phyloP scores from a whole-genome alignment of 176 grass and related monocot genomes.

The Avena eriantha region DNA sequence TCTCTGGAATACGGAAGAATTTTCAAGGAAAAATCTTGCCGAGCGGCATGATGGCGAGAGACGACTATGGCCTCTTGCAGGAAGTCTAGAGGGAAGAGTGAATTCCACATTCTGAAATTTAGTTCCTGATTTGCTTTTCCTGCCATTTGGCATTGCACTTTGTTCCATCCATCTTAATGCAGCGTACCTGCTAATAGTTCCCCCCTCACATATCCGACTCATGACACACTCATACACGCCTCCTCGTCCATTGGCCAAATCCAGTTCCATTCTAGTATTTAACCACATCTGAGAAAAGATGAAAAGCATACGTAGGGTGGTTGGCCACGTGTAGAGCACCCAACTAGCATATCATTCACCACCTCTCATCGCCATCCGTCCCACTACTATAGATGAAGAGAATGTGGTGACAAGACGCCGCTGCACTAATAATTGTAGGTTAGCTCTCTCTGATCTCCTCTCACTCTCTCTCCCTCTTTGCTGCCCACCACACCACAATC shows the following conservation, averaged over 20 bases:
- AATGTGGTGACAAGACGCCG: conserved; percentile 44
- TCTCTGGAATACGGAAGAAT: too few species aligned
- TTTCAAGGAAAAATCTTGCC: too few species aligned
- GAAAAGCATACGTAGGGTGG: conserved; percentile 36
- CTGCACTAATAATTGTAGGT: conserved; percentile 48
- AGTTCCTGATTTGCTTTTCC: too few species aligned
- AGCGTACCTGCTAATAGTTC: too few species aligned
- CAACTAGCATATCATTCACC: conserved; percentile 19
- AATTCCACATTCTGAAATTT: too few species aligned
- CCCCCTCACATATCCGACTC: conserved; percentile 49
- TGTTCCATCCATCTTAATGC: too few species aligned
- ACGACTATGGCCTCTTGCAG: too few species aligned
- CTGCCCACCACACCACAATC: background rate
- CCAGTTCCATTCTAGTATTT: conserved; percentile 3
- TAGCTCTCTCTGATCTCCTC: background rate
- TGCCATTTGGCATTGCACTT: too few species aligned
- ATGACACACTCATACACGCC: conserved; percentile 48
- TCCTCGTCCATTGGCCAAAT: conserved; percentile 26
- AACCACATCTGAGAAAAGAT: conserved; percentile 40
- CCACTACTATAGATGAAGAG: background rate
- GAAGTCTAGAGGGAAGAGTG: too few species aligned
- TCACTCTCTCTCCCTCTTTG: background rate
- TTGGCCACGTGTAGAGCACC: conserved; percentile 43
- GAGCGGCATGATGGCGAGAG: too few species aligned
- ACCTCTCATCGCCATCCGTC: conserved; percentile 34